Conservation (phyloP, 768 basidiomycete species). For the Rhodotorula sphaerocarpa region DNA sequence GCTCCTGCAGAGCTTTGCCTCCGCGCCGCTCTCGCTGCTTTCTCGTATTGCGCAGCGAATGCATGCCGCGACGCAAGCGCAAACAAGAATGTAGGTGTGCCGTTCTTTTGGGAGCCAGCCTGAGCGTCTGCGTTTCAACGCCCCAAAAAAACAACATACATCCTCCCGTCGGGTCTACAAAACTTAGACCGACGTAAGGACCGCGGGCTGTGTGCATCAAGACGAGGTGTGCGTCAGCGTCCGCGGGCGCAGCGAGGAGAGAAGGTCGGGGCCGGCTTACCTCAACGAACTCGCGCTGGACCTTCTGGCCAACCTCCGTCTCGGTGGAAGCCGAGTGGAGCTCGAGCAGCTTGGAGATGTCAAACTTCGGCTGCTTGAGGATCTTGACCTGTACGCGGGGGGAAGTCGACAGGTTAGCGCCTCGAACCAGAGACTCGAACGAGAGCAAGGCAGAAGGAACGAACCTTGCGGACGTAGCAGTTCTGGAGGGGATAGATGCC, state of each 20-base stretch:
- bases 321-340: conserved; percentile 91
- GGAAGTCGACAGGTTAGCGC: background rate
- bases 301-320: conserved; percentile 92
- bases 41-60: too few species aligned
- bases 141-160: too few species aligned
- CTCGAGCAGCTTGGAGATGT: conserved; percentile 83
- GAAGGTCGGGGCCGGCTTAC: background rate
- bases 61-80: too few species aligned
- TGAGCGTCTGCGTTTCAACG: too few species aligned
- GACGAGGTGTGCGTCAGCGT: conserved; percentile 46
- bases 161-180: background rate
- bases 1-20: too few species aligned
- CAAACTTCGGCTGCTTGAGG: conserved; percentile 19
- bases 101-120: too few species aligned
- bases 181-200: conserved; percentile 79
- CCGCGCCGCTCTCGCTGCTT: too few species aligned
- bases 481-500: conserved; percentile 99
- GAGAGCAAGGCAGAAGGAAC: too few species aligned
- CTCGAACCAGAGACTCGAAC: too few species aligned
- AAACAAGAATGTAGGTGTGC: too few species aligned
- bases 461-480: conserved; percentile 89
- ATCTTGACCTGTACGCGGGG: background rate
- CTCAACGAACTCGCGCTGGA: conserved; percentile 53
- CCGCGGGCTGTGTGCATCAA: conserved; percentile 98
- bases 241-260: background rate